Evolutionary conservation across 495 filamentous ascomycete genomes (phyloP), one percentile per base, ranked within the genome.

Genomic region (Amphirosellinia nigrospora): DNA sequence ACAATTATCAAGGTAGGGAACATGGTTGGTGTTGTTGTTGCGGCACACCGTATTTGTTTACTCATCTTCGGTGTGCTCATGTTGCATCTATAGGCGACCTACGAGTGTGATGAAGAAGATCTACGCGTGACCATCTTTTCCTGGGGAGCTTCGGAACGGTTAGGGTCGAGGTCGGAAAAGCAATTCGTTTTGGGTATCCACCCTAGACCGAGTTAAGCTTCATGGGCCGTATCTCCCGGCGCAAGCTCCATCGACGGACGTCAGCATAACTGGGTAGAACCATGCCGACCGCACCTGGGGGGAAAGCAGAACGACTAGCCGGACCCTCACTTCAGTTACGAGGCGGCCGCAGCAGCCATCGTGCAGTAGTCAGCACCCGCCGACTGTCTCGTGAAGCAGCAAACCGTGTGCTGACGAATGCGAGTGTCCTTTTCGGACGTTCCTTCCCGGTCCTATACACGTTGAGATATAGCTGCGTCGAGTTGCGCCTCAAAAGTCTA

Each of bases 291-390:
- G 77, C 82, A 36, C 77, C 81, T 13, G 79, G 80, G 77, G 65
- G 68, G 43, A 76, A 75, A 15, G 74, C 77, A 23, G 71, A 75
- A 58, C 70, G 71, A 28, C 70, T 72, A 28, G n/a, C n/a, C n/a
- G n/a, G n/a, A n/a, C n/a, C n/a, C n/a, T n/a, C n/a, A n/a, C n/a
- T n/a, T n/a, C n/a, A n/a, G n/a, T n/a, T n/a, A n/a, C n/a, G n/a
- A n/a, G n/a, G n/a, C n/a, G n/a, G n/a, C n/a, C n/a, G 79, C 9
- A 74, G 82, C 13, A 81, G 82, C 77, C 80, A 82, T 65, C 79
- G 80, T 72, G 82, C 82, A 48, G 70, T 81, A 10, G 77, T n/a
- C 78, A 16, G 80, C 80, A 26, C 75, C 75, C 76, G 30, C 73
- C 83, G 16, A 78, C 73, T n/a, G 75, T 76, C 30, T 76, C 77